phyloP scores from a whole-genome alignment of 2,329 filamentous ascomycete species.

The Lecanosticta acicola region DNA sequence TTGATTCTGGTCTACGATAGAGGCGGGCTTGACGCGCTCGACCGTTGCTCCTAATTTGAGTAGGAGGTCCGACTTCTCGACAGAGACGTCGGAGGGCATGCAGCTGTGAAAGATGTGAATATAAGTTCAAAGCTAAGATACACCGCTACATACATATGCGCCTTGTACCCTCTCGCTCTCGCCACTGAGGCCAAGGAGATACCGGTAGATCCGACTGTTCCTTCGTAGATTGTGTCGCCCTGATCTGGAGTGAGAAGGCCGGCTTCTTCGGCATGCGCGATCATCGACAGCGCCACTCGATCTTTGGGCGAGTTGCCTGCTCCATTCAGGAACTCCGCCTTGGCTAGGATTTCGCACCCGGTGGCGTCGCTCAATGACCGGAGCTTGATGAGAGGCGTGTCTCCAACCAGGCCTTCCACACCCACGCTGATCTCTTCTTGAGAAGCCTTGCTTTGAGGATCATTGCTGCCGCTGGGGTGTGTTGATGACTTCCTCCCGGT shows the following conservation, averaged over 20 bases:
- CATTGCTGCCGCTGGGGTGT: slow-evolving; percentile 6
- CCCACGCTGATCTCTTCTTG: slow-evolving; percentile 58
- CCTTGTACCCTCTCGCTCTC: slow-evolving; percentile 79
- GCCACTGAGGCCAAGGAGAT: slow-evolving; percentile 90
- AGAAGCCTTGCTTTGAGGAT: slow-evolving; percentile 4
- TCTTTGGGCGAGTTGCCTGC: slow-evolving; percentile 93
- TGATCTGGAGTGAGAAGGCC: slow-evolving; percentile 71
- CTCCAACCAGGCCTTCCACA: slow-evolving; percentile 86
- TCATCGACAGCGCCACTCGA: slow-evolving; percentile 86
- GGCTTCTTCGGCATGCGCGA: slow-evolving; percentile 68
- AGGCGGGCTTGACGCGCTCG: slow-evolving; percentile 81
- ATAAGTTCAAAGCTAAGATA: background rate
- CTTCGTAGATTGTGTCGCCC: slow-evolving; percentile 95
- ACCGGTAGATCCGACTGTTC: slow-evolving; percentile 91
- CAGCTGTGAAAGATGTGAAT: slow-evolving; percentile 47
- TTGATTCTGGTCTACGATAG: slow-evolving; percentile 87
- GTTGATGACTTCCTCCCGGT: slow-evolving; percentile 15
- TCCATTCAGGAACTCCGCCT: slow-evolving; percentile 93
- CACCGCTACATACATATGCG: slow-evolving; percentile 63
- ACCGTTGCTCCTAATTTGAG: slow-evolving; percentile 87
- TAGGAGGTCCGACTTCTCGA: slow-evolving; percentile 84
- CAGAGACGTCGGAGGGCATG: slow-evolving; percentile 88
- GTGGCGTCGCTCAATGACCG: slow-evolving; percentile 80
- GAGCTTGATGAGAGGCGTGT: slow-evolving; percentile 84
- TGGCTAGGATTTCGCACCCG: slow-evolving; percentile 82